A percentile compares a stretch with the other conserved stretches of the same genome.
phyloP scores from a whole-genome alignment of 345 rosid species.

The Salix exigua region DNA sequence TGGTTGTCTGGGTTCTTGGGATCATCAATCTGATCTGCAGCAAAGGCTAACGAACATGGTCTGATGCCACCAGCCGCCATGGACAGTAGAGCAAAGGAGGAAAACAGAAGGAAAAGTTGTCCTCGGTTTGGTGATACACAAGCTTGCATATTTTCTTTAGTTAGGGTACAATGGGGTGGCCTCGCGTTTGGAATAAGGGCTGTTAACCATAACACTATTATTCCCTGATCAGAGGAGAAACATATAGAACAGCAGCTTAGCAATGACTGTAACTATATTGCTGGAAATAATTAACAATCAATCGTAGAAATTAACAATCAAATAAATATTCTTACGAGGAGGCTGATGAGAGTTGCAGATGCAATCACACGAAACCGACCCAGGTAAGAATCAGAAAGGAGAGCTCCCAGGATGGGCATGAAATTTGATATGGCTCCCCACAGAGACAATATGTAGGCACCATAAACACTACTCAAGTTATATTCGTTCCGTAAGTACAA shows the following conservation, averaged over 20 bases:
- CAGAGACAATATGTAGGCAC: conserved; percentile 36
- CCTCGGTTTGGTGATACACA: conserved; percentile 22
- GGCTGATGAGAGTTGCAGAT: conserved; percentile 26
- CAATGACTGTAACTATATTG: background rate
- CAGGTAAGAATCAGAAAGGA: conserved; percentile 46
- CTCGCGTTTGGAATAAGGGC: conserved; percentile 32
- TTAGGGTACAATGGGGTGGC: conserved; percentile 34
- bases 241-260: background rate
- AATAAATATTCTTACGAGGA: conserved; percentile 26
- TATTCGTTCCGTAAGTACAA: conserved; percentile 33
- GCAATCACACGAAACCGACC: conserved; percentile 47
- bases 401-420: conserved; percentile 44
- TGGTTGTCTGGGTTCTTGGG: conserved; percentile 38
- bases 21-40: conserved; percentile 52
- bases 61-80: conserved; percentile 51
- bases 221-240: conserved; percentile 31
- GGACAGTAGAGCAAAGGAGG: conserved; percentile 38
- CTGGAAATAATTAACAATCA: too few species aligned
- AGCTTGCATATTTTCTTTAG: background rate
- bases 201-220: conserved; percentile 42
- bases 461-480: conserved; percentile 30
- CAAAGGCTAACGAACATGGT: conserved; percentile 51
- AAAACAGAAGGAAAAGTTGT: conserved; percentile 33
- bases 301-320: too few species aligned
- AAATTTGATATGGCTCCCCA: conserved; percentile 41